phyloP scores from a whole-genome alignment of 768 basidiomycete species.

The Amyloporia xantha region DNA sequence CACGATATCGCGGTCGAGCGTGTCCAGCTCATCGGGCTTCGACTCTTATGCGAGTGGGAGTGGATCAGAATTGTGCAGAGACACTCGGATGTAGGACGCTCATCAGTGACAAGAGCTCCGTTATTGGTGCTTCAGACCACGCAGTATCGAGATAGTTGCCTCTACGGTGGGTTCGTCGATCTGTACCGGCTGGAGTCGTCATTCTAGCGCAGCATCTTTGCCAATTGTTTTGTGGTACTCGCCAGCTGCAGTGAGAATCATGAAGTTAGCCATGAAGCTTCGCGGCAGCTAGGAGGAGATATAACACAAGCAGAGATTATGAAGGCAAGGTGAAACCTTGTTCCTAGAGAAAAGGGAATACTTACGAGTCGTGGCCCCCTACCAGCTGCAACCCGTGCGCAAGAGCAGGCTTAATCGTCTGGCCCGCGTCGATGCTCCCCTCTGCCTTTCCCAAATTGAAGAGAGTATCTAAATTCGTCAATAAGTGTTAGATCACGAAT shows the following conservation, averaged over 20 bases:
- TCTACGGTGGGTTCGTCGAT: slow-evolving; percentile 88
- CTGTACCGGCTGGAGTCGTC: slow-evolving; percentile 84
- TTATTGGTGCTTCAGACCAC: slow-evolving; percentile 83
- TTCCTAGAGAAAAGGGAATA: slow-evolving; percentile 9
- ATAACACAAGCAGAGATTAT: too few species aligned
- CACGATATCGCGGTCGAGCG: slow-evolving; percentile 74
- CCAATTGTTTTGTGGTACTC: slow-evolving; percentile 89
- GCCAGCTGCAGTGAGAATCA: too few species aligned
- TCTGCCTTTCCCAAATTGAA: slow-evolving; percentile 90
- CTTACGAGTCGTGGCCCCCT: slow-evolving; percentile 84
- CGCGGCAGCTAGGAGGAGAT: too few species aligned
- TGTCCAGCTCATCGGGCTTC: slow-evolving; percentile 81
- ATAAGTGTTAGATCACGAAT: background rate
- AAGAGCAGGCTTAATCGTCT: slow-evolving; percentile 90
- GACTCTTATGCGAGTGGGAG: slow-evolving; percentile 69
- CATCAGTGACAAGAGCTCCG: slow-evolving; percentile 78
- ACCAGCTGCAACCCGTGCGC: slow-evolving; percentile 84
- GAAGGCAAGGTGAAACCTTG: background rate
- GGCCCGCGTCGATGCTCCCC: slow-evolving; percentile 87
- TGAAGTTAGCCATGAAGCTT: too few species aligned
- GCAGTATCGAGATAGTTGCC: slow-evolving; percentile 78
- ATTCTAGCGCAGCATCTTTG: slow-evolving; percentile 86
- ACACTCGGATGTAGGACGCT: background rate
- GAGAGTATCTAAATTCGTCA: slow-evolving; percentile 46
- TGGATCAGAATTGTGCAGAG: background rate